Percentiles rank a stretch among this genome's conserved stretches.
Evolutionary conservation across 129 eudicot genomes (phyloP).

Genomic region (Glebionis coronaria): DNA sequence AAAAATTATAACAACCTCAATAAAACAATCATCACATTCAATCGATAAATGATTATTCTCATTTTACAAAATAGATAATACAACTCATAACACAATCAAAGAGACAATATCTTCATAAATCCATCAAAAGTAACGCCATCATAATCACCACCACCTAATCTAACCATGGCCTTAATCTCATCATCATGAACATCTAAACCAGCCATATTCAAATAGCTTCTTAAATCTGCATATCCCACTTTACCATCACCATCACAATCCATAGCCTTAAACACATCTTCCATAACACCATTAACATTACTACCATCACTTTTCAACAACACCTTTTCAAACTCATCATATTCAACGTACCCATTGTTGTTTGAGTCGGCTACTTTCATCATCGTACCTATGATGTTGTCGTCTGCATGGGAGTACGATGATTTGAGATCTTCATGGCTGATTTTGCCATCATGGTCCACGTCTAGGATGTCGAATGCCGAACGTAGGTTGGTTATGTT

Average conservation of each 20-base stretch:
- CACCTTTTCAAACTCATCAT: conserved; percentile 75
- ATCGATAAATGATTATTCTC: neutral
- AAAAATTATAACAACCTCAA: neutral
- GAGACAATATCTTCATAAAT: conserved; percentile 57
- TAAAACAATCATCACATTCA: neutral
- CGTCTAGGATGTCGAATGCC: conserved; percentile 78
- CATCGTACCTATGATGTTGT: conserved; percentile 69
- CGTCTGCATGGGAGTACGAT: conserved; percentile 41
- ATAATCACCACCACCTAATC: conserved; percentile 50
- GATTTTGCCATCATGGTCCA: conserved; percentile 74
- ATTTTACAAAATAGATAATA: no score
- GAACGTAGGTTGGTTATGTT: conserved; percentile 45
- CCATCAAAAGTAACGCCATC: conserved; percentile 64
- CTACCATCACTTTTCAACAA: conserved; percentile 5
- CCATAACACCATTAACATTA: conserved; percentile 41
- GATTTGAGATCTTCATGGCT: conserved; percentile 66
- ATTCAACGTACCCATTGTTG: conserved; percentile 69
- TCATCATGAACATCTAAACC: conserved; percentile 68
- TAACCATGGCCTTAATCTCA: conserved; percentile 70
- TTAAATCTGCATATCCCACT: conserved; percentile 63
- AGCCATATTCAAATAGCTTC: conserved; percentile 46
- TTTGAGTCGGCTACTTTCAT: conserved; percentile 67
- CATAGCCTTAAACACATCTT: conserved; percentile 70
- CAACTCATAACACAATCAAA: conserved; percentile 23
- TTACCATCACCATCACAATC: conserved; percentile 87